A percentile compares a stretch with the other conserved stretches of the same genome.
Evolutionary conservation across 805 yeast genomes (phyloP).

Genomic region (Candida saitoana): DNA sequence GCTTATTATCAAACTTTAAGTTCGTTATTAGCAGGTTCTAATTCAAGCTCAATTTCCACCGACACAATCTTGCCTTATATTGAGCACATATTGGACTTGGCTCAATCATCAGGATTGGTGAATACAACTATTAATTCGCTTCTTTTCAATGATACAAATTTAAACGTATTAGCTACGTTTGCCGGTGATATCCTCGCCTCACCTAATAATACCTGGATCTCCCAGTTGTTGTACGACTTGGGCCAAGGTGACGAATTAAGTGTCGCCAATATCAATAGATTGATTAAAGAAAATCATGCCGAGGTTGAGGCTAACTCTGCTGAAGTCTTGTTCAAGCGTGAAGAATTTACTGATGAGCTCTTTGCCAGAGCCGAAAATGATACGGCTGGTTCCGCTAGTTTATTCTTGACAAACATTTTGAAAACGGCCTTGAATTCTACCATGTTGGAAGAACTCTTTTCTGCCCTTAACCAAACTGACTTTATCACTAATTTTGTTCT

Average conservation of each 20-base stretch:
- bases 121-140: constrained; percentile 20
- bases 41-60: background rate
- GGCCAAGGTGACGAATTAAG: constrained; percentile 30
- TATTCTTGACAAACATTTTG: background rate
- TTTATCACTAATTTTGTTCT: constrained; percentile 25
- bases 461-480: constrained; percentile 29
- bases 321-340: background rate
- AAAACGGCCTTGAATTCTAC: background rate
- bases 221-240: constrained; percentile 25
- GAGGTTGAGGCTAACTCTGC: background rate
- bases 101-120: constrained; percentile 26
- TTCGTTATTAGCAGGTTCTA: background rate
- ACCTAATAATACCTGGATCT: constrained; percentile 25
- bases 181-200: constrained; percentile 23
- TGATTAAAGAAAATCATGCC: constrained; percentile 10
- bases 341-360: background rate
- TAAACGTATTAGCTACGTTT: constrained; percentile 19
- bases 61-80: constrained; percentile 16
- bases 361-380: background rate
- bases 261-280: constrained; percentile 26
- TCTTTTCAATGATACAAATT: constrained; percentile 27
- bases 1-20: background rate
- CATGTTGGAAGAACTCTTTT: constrained; percentile 8
- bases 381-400: background rate
- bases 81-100: constrained; percentile 17